Evolutionary conservation across 1,139 yeast species (phyloP).

Genomic region (Petasospora rhodanensis): DNA sequence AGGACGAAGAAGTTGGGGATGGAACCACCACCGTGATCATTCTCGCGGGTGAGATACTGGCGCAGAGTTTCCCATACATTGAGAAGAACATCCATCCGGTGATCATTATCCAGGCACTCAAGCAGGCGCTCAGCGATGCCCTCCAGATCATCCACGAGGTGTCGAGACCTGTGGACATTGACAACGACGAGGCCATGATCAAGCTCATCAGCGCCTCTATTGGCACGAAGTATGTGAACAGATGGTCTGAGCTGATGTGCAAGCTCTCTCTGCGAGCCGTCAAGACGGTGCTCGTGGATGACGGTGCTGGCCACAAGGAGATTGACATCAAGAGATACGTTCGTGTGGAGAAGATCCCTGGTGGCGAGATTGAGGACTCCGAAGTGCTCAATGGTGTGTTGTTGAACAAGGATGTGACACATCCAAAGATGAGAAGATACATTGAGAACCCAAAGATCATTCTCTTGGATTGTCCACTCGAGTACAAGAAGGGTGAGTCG

Average conservation of each 20-base stretch:
- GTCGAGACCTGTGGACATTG: slow-evolving; percentile 78
- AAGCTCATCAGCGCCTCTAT: slow-evolving; percentile 85
- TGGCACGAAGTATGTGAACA: slow-evolving; percentile 90
- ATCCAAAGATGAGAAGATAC: slow-evolving; percentile 91
- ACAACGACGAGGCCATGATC: slow-evolving; percentile 82
- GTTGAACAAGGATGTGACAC: slow-evolving; percentile 94
- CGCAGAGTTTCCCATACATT: slow-evolving; percentile 88
- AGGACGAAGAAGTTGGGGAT: slow-evolving; percentile 99
- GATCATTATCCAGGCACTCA: slow-evolving; percentile 88
- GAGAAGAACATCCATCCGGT: slow-evolving; percentile 98
- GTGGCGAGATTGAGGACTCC: slow-evolving; percentile 92
- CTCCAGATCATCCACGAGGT: slow-evolving; percentile 81
- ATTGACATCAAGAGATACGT: slow-evolving; percentile 92
- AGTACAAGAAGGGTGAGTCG: slow-evolving; percentile 98
- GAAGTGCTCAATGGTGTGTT: slow-evolving; percentile 86
- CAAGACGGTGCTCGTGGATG: slow-evolving; percentile 67
- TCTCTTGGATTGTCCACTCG: slow-evolving; percentile 92
- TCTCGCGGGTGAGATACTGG: slow-evolving; percentile 92
- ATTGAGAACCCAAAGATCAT: slow-evolving; percentile 87
- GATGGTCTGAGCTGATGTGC: slow-evolving; percentile 94
- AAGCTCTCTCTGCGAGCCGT: slow-evolving; percentile 84
- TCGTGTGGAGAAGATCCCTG: slow-evolving; percentile 93
- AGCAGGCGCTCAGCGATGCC: slow-evolving; percentile 88
- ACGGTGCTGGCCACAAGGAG: slow-evolving; percentile 67
- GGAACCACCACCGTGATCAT: slow-evolving; percentile 96